These are phyloP conservation scores for Pythium aristosporum DNA, from an alignment of 352 stramenopile genomes.

Conservation along the genomic window DNA sequence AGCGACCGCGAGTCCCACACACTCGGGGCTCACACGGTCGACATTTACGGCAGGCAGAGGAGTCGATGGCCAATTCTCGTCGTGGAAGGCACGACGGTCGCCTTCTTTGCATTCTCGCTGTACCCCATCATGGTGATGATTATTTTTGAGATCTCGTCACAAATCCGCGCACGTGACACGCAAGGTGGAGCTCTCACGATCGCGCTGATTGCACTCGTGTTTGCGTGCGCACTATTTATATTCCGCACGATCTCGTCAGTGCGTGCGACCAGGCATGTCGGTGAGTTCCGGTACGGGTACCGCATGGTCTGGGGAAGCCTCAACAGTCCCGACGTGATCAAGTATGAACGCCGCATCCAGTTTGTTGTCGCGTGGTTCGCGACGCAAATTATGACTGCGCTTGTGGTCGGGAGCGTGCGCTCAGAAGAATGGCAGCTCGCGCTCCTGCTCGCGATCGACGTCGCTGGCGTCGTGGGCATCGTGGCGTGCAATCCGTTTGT, in stretches of 20 bases:
- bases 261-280: not conserved
- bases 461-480: constrained; percentile 18
- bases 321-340: constrained; percentile 18
- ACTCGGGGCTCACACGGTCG: not conserved
- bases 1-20: not conserved
- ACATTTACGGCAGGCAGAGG: constrained; percentile 2
- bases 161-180: constrained; percentile 7
- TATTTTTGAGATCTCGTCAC: constrained; percentile 23
- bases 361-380: constrained; percentile 14
- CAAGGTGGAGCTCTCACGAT: constrained; percentile 14
- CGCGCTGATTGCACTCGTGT: constrained; percentile 4
- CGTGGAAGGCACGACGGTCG: constrained; percentile 3
- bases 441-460: constrained; percentile 20
- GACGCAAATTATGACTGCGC: constrained; percentile 19
- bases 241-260: not conserved
- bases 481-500: constrained; percentile 22
- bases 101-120: constrained; percentile 20
- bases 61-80: constrained; percentile 8
- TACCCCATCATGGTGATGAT: constrained; percentile 27
- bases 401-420: constrained; percentile 17
- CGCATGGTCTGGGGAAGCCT: constrained; percentile 27
- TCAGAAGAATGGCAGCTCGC: constrained; percentile 21
- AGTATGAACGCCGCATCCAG: constrained; percentile 25
- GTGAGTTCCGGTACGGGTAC: constrained; percentile 9
- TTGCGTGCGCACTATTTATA: constrained; percentile 10